Percentiles rank a stretch among this genome's conserved stretches.
Conservation (phyloP, 768 basidiomycete genomes). For the Gymnopilus dilepis region DNA sequence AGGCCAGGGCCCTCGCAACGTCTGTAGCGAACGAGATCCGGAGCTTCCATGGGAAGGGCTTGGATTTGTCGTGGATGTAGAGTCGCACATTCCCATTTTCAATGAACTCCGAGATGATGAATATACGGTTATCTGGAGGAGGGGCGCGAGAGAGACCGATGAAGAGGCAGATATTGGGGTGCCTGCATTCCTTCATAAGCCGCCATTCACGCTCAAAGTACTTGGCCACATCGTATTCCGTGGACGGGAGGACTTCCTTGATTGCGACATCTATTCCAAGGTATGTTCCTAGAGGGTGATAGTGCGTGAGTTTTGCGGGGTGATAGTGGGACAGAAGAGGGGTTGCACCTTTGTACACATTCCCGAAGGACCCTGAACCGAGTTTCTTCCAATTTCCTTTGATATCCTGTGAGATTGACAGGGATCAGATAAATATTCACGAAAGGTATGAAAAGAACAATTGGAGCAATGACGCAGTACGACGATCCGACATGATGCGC, state of each 20-base stretch:
- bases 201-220: slow-evolving; percentile 99
- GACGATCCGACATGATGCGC: not conserved
- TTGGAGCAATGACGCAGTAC: not conserved
- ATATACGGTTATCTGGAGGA: slow-evolving; percentile 80
- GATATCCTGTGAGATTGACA: slow-evolving; percentile 64
- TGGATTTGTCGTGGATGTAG: slow-evolving; percentile 86
- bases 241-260: slow-evolving; percentile 93
- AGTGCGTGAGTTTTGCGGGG: slow-evolving; percentile 3
- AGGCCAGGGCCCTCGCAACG: slow-evolving; percentile 93
- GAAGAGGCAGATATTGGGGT: slow-evolving; percentile 93
- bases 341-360: slow-evolving; percentile 80
- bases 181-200: slow-evolving; percentile 94
- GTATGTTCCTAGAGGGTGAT: slow-evolving; percentile 68
- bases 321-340: not conserved
- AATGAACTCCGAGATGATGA: slow-evolving; percentile 95
- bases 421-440: not conserved
- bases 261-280: slow-evolving; percentile 96
- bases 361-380: slow-evolving; percentile 92
- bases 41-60: slow-evolving; percentile 91
- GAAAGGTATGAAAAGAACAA: not conserved
- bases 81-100: slow-evolving; percentile 89
- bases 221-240: slow-evolving; percentile 92
- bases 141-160: slow-evolving; percentile 88
- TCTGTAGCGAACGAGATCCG: slow-evolving; percentile 95
- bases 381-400: slow-evolving; percentile 88